A percentile compares a stretch with the other conserved stretches of the same genome.
These are phyloP conservation scores for Crithidia expoeki DNA, from an alignment of 208 protist species.

Conservation along the genomic window DNA sequence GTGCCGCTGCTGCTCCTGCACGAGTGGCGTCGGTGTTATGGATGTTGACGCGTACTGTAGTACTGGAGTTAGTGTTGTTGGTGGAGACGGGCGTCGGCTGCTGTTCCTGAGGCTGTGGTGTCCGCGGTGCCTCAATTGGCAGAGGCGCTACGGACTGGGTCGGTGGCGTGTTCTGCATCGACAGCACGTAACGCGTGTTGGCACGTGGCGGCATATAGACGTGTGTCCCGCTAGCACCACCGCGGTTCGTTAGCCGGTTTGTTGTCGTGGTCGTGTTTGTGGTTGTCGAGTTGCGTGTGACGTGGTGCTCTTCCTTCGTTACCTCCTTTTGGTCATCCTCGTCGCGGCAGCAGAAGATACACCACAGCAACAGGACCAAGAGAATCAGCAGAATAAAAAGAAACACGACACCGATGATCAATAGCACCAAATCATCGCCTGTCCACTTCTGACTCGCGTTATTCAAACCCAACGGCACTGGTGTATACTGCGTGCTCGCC, in stretches of 20 bases:
- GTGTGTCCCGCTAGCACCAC: background rate
- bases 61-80: constrained; percentile 9
- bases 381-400: constrained; percentile 77
- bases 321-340: constrained; percentile 13
- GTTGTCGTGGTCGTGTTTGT: constrained; percentile 14
- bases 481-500: constrained; percentile 27
- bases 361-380: constrained; percentile 65
- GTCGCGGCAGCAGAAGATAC: constrained; percentile 47
- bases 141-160: constrained; percentile 8
- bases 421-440: constrained; percentile 52
- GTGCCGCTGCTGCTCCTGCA: background rate
- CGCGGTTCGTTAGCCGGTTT: constrained; percentile 4
- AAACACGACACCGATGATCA: constrained; percentile 81
- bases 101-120: constrained; percentile 13
- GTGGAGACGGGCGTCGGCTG: constrained; percentile 3
- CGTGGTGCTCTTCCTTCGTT: constrained; percentile 14
- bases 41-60: constrained; percentile 49
- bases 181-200: constrained; percentile 79
- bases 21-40: constrained; percentile 24
- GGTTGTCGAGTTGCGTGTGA: constrained; percentile 13
- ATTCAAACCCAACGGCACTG: constrained; percentile 1
- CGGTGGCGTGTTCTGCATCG: constrained; percentile 7
- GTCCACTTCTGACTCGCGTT: constrained; percentile 41
- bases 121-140: background rate
- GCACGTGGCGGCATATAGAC: constrained; percentile 73